Conservation (phyloP, 164 flowering plant species). For the grape (Vitis vinifera) region ASM3070453v1 NC_081812.1:23287501-23288000, state of each 20-base stretch:
- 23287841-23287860: not conserved
- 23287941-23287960: not conserved
- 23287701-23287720: not conserved
- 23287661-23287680: constrained; percentile 4
- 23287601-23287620: not conserved
- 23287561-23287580: not conserved
- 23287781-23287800: not conserved
- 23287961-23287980: no score
- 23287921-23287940: not conserved
- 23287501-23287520: not conserved
- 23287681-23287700: not conserved
- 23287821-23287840: not conserved
- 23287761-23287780: no score
- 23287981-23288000: no score
- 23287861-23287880: not conserved
- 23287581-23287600: not conserved
- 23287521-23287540: not conserved
- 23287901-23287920: not conserved
- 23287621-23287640: not conserved
- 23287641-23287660: not conserved
- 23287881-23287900: not conserved
- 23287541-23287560: not conserved
- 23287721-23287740: no score
- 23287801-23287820: not conserved
- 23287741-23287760: no score